Conservation (phyloP, 352 stramenopile species). For the Phytophthora tubulina region DNA sequence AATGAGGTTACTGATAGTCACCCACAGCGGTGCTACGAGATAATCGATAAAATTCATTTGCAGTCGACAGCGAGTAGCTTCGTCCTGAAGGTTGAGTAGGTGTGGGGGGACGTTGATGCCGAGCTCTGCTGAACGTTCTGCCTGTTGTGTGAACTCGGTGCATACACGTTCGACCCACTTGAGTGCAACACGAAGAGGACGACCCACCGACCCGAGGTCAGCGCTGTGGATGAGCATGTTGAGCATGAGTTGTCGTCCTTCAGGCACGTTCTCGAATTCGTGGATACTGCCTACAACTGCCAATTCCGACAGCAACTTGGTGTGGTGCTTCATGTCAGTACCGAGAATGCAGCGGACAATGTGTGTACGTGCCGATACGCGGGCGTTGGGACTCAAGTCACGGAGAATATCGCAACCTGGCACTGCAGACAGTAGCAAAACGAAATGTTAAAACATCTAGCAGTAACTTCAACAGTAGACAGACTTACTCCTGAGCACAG, state of each 20-base stretch:
- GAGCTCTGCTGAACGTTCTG: conserved; percentile 57
- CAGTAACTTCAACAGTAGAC: background rate
- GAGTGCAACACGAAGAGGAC: conserved; percentile 53
- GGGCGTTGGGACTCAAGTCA: conserved; percentile 57
- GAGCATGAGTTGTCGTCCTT: conserved; percentile 77
- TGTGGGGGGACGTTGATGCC: conserved; percentile 76
- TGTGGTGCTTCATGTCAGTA: conserved; percentile 89
- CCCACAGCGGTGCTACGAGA: conserved; percentile 80
- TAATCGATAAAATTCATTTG: conserved; percentile 92
- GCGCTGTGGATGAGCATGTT: conserved; percentile 88
- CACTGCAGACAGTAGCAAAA: conserved; percentile 30
- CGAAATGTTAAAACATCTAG: conserved; percentile 16
- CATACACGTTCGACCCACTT: conserved; percentile 82
- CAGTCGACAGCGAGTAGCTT: conserved; percentile 64
- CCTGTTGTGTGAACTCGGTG: conserved; percentile 85
- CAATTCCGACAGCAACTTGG: conserved; percentile 69
- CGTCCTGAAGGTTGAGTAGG: conserved; percentile 81
- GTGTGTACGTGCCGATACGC: conserved; percentile 54
- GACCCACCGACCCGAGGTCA: conserved; percentile 74
- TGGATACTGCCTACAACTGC: conserved; percentile 49
- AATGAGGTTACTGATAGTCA: conserved; percentile 64
- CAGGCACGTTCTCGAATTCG: conserved; percentile 67
- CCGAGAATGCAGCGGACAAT: conserved; percentile 84
- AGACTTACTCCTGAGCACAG: conserved; percentile 61
- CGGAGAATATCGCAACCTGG: conserved; percentile 68